Percentiles rank a stretch among this genome's conserved stretches.
Evolutionary conservation across 2,329 filamentous ascomycete genomes (phyloP).

Genomic region (Colletotrichum cereale): DNA sequence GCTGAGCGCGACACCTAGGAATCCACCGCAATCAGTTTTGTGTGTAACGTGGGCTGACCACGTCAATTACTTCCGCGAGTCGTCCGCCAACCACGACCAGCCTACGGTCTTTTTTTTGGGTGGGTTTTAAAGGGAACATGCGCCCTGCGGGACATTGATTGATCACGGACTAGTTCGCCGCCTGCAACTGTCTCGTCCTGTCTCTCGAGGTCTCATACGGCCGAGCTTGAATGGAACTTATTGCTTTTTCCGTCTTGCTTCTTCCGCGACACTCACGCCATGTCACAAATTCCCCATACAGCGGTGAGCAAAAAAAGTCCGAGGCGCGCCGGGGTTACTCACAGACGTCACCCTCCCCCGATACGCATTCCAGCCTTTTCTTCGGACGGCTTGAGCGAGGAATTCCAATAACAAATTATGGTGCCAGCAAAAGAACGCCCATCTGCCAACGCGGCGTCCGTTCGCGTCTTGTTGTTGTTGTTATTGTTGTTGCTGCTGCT

Average conservation of each 20-base stretch:
- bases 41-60: constrained; percentile 25
- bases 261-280: constrained; percentile 31
- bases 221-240: constrained; percentile 23
- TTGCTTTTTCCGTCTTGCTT: constrained; percentile 38
- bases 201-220: constrained; percentile 33
- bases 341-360: constrained; percentile 24
- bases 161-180: constrained; percentile 20
- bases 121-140: constrained; percentile 10
- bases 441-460: not conserved
- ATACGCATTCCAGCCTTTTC: constrained; percentile 28
- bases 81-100: not conserved
- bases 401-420: constrained; percentile 5
- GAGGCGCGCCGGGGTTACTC: constrained; percentile 13
- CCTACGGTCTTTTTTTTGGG: not conserved
- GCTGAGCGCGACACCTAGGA: constrained; percentile 20
- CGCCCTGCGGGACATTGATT: constrained; percentile 31
- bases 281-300: constrained; percentile 24
- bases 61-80: constrained; percentile 27
- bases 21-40: constrained; percentile 32
- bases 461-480: constrained; percentile 11
- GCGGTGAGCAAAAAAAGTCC: constrained; percentile 27
- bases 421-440: not conserved
- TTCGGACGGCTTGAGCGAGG: constrained; percentile 4
- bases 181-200: constrained; percentile 34
- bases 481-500: not conserved